phyloP scores from a whole-genome alignment of 2,329 filamentous ascomycete species.

The Fusarium illudens region DNA sequence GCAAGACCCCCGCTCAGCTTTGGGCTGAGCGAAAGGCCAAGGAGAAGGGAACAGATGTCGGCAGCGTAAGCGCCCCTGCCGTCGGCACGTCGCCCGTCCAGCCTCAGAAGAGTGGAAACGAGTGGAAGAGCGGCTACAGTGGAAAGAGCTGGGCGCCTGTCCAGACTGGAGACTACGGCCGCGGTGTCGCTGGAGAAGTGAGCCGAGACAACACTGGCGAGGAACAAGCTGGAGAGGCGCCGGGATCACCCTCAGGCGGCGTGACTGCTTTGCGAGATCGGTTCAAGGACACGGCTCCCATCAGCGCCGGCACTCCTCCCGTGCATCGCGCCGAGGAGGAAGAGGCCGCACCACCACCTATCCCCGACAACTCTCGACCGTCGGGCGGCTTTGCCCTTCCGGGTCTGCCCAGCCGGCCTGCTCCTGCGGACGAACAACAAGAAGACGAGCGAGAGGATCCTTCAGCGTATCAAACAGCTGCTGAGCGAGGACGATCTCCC shows the following conservation, averaged over 20 bases:
- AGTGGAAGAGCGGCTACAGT: conserved; percentile 91
- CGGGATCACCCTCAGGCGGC: conserved; percentile 67
- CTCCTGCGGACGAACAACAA: conserved; percentile 53
- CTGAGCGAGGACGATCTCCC: conserved; percentile 58
- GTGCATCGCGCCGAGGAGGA: conserved; percentile 50
- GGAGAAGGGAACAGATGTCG: conserved; percentile 64
- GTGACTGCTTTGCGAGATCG: conserved; percentile 81
- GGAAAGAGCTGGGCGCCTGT: conserved; percentile 93
- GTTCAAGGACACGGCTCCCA: conserved; percentile 80
- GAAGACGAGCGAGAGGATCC: conserved; percentile 63
- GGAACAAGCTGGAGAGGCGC: conserved; percentile 57
- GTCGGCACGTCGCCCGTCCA: conserved; percentile 61
- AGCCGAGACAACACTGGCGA: conserved; percentile 72
- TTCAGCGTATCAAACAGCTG: conserved; percentile 46
- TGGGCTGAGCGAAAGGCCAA: conserved; percentile 98
- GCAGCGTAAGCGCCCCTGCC: conserved; percentile 52
- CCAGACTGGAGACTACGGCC: conserved; percentile 71
- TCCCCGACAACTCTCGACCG: conserved; percentile 72
- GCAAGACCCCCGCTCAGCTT: conserved; percentile 94
- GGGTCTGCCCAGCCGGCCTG: conserved; percentile 72
- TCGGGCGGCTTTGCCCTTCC: conserved; percentile 81
- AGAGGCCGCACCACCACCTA: conserved; percentile 58
- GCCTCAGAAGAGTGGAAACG: conserved; percentile 75
- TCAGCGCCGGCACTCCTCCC: conserved; percentile 60
- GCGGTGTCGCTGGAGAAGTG: conserved; percentile 60